Evolutionary conservation across 768 basidiomycete species (phyloP).

Genomic region (Boletus sp.): DNA sequence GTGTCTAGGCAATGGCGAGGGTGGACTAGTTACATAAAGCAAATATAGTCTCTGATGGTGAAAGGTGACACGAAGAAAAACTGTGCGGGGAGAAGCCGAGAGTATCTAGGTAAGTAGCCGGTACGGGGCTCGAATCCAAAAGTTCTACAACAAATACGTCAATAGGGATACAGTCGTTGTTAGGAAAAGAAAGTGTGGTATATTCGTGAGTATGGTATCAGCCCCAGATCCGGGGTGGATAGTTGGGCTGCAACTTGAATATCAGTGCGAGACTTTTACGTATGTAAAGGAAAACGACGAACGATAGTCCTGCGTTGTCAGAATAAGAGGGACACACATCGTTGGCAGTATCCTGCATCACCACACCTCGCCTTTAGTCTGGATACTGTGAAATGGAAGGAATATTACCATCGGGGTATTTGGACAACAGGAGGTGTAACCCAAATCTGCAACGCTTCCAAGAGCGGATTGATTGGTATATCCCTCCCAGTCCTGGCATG

Average conservation of each 20-base stretch:
- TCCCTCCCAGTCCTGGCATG: slow-evolving; percentile 69
- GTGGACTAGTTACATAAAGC: background rate
- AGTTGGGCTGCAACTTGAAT: slow-evolving; percentile 26
- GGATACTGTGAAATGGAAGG: background rate
- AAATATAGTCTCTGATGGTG: background rate
- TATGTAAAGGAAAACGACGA: slow-evolving; percentile 18
- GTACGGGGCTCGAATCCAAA: background rate
- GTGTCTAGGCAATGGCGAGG: background rate
- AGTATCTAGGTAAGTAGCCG: background rate
- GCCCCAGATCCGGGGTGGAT: slow-evolving; percentile 25
- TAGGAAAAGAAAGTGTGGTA: slow-evolving; percentile 20
- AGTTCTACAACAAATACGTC: slow-evolving; percentile 18
- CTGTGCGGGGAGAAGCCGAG: background rate
- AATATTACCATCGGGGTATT: slow-evolving; percentile 55
- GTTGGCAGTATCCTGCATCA: slow-evolving; percentile 39
- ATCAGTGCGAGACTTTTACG: slow-evolving; percentile 1
- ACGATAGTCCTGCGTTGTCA: slow-evolving; percentile 63
- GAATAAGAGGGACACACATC: slow-evolving; percentile 70
- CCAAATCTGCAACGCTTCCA: slow-evolving; percentile 61
- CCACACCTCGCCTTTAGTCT: slow-evolving; percentile 3
- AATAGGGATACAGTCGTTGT: slow-evolving; percentile 14
- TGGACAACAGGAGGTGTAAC: slow-evolving; percentile 67
- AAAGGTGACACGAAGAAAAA: slow-evolving; percentile 2
- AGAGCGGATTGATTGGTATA: slow-evolving; percentile 54
- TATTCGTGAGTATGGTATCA: slow-evolving; percentile 7